Base-by-base conservation (phyloP, 139 green algal genomes). In the Medakamo hakoo region DNA sequence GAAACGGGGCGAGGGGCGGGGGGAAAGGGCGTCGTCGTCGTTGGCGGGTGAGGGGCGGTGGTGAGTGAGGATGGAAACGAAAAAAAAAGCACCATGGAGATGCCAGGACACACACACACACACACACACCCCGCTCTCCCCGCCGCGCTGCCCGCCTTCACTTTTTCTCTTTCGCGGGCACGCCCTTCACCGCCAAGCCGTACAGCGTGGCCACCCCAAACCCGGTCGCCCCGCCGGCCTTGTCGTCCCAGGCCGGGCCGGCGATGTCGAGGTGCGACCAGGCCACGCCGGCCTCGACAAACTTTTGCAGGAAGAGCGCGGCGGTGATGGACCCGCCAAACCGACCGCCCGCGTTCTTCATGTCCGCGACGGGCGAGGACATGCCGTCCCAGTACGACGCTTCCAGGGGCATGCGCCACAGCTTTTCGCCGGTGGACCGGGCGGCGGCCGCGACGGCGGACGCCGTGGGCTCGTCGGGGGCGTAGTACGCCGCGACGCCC, bases 241-340 rank as follows among this genome's bases (percentile, higher is more conserved):
- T 93, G 24, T 88, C 77, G 52, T 90, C 76, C 86, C 86, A 98
- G 3, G 87, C 89, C 1, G 85, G 80, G 1, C 82, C 82, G 30
- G 92, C 92, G 16, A 97, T 92, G 74, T 98, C 92, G 4, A 96
- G 27, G 76, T 98, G 92, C 3, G 85, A 83, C 90, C 90, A 98
- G 60, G 88, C 66, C 23, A 93, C 78, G 57, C 72, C 62, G 63
- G n/a, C 71, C 14, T 55, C 19, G 0, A 89, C 65, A 71, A 84
- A 92, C 70, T 88, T 66, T 72, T 94, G 87, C 22, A 98, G 73
- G 75, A 97, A 98, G 3, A 98, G 76, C 2, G 85, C 84, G 1
- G 91, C 93, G 0, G 84, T 96, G 74, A 98, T 99, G 64, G 79
- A 71, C 29, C 87, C 92, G 9, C 79, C 89, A 30, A 69, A 70